Percentiles rank a stretch among this genome's conserved stretches.
phyloP scores from a whole-genome alignment of 306 rosid species.

The Vigna angularis region DNA sequence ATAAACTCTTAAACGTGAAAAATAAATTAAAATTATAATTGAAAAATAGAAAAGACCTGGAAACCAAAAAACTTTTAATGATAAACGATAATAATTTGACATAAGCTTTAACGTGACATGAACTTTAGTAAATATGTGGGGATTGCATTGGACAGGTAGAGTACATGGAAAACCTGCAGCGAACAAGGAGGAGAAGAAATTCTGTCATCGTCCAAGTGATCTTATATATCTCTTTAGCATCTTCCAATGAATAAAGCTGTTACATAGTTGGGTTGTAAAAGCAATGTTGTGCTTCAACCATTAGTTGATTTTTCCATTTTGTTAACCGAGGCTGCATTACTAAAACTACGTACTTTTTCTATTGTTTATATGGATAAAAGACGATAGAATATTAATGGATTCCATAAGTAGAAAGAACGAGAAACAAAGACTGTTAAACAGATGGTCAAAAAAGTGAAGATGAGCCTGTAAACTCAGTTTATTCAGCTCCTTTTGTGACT shows the following conservation, averaged over 20 bases:
- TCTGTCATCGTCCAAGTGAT: constrained; percentile 46
- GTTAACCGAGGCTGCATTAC: constrained; percentile 32
- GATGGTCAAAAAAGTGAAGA: constrained; percentile 61
- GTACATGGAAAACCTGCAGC: constrained; percentile 25
- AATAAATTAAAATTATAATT: not conserved
- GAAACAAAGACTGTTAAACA: constrained; percentile 27
- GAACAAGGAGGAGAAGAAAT: constrained; percentile 35
- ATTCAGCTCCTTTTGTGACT: not conserved
- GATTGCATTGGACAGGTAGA: constrained; percentile 16
- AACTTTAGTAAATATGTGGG: constrained; percentile 5
- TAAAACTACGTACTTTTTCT: not conserved
- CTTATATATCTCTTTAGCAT: not conserved
- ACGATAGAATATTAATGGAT: not conserved
- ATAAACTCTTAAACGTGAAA: not conserved
- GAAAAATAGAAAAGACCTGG: not conserved
- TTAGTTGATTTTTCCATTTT: constrained; percentile 33
- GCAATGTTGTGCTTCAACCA: constrained; percentile 37
- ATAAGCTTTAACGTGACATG: not conserved
- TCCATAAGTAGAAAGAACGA: constrained; percentile 34
- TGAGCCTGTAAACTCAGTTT: constrained; percentile 48
- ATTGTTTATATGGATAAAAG: not conserved
- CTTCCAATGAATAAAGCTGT: constrained; percentile 45
- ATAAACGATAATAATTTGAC: constrained; percentile 4
- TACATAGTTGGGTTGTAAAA: not conserved
- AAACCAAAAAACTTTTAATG: not conserved